phyloP scores from a whole-genome alignment of 768 basidiomycete genomes.

The Russula earlei region DNA sequence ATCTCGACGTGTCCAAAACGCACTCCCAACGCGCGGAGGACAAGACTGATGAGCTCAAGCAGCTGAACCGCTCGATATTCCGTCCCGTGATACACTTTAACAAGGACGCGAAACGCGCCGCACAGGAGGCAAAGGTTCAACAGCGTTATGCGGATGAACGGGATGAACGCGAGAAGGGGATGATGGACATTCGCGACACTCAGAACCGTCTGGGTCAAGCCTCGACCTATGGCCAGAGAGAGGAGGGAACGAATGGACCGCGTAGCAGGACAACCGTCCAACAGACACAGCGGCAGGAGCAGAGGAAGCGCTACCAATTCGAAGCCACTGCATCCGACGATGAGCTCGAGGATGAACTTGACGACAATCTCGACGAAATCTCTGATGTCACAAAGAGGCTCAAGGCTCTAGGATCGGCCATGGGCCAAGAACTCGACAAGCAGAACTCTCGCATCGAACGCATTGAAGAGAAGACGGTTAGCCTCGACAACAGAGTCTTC shows the following conservation, averaged over 20 bases:
- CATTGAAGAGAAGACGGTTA: slow-evolving; percentile 70
- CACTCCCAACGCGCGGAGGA: slow-evolving; percentile 85
- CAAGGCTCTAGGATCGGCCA: slow-evolving; percentile 68
- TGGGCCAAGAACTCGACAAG: slow-evolving; percentile 79
- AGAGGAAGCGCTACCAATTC: slow-evolving; percentile 81
- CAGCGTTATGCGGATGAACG: slow-evolving; percentile 84
- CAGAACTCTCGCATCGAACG: slow-evolving; percentile 76
- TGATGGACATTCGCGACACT: slow-evolving; percentile 78
- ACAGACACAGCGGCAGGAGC: slow-evolving; percentile 49
- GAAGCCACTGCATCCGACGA: slow-evolving; percentile 87
- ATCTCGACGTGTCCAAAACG: slow-evolving; percentile 86
- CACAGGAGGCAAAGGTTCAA: slow-evolving; percentile 76
- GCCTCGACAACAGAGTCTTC: slow-evolving; percentile 65
- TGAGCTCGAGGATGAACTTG: slow-evolving; percentile 89
- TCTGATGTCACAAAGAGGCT: slow-evolving; percentile 65
- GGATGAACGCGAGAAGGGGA: slow-evolving; percentile 70
- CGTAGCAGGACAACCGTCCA: slow-evolving; percentile 44
- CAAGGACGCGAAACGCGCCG: slow-evolving; percentile 83
- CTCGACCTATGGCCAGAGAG: slow-evolving; percentile 45
- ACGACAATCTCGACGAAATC: slow-evolving; percentile 85
- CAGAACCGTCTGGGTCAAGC: slow-evolving; percentile 80
- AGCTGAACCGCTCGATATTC: slow-evolving; percentile 93
- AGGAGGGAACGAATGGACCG: slow-evolving; percentile 36
- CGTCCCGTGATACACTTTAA: slow-evolving; percentile 86
- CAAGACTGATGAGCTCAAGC: slow-evolving; percentile 86